A percentile compares a stretch with the other conserved stretches of the same genome.
These are phyloP conservation scores for Cladophialophora bantiana DNA, from an alignment of 2,329 filamentous ascomycete genomes.

Conservation along the genomic window DNA sequence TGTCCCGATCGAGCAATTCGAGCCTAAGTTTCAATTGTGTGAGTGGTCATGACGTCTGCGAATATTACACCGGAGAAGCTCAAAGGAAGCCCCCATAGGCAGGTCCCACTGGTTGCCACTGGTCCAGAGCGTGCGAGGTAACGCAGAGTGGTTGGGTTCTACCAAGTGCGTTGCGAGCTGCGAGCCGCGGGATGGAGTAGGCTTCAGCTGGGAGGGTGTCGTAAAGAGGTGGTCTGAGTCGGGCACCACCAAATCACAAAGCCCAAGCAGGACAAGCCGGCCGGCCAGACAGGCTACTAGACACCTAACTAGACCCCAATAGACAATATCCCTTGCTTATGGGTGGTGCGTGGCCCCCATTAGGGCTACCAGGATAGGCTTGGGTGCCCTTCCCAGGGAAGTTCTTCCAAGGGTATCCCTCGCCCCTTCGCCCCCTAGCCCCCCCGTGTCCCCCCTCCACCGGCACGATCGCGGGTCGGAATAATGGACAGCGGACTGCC, in stretches of 20 bases:
- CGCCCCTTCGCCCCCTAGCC: background rate
- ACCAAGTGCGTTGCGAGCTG: background rate
- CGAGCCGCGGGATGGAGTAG: background rate
- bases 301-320: background rate
- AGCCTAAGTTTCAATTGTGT: slow-evolving; percentile 17
- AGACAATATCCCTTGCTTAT: slow-evolving; percentile 2
- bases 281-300: background rate
- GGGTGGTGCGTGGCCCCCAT: background rate
- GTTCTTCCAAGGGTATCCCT: background rate
- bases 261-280: background rate
- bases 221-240: slow-evolving; percentile 1
- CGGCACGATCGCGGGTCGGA: slow-evolving; percentile 8
- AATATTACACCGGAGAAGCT: background rate
- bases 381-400: background rate
- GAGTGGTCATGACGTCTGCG: slow-evolving; percentile 11
- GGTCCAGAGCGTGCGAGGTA: background rate
- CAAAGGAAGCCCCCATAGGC: background rate
- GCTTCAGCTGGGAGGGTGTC: slow-evolving; percentile 12
- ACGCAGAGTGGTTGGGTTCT: background rate
- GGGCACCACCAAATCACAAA: background rate
- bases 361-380: slow-evolving; percentile 4
- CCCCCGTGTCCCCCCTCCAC: background rate
- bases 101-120: background rate
- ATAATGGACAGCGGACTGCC: slow-evolving; percentile 12
- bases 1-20: slow-evolving; percentile 17